Evolutionary conservation across 148 eudicot genomes (phyloP), one percentile per base, ranked within the genome.

Genomic region (Rhododendron mucronatum): DNA sequence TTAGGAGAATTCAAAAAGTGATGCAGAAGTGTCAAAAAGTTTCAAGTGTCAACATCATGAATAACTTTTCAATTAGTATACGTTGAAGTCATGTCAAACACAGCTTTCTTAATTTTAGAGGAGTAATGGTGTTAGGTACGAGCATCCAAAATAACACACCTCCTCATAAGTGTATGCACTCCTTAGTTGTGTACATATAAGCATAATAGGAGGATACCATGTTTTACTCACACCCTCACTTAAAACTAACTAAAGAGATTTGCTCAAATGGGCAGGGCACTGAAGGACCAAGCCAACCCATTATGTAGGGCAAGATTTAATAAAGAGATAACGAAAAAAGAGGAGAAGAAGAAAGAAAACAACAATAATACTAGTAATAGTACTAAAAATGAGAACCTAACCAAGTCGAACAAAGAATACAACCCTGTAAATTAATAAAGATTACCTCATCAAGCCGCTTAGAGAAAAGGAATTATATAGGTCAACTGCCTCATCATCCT

Each of bases 391-490:
- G 28, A 8, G 30, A 75, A 57, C 44, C 71, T 4, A 55, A 30
- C 41, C 18, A 82, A 12, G 5, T 20, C 57, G 33, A 67, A 47
- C 39, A 83, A 67, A 67, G 80, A 71, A 65, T 45, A 35, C 28
- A 86, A 20, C 35, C 61, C 15, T 11, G 8, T 15, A 74, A 28
- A 23, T n/a, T 28, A 71, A 9, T 23, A 9, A 41, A 13, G 30
- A 84, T 75, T 89, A 97, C 99, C 99, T 97, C 99, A 79, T 97
- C 98, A 84, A 97, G 93, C 81, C 98, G 95, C 89, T 90, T 94
- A n/a, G 92, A 78, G 95, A 90, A 85, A 93, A 89, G 3, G 90
- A 87, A 88, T 83, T 92, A 87, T 94, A 94, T 75, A 89, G 93
- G 89, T 95, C 98, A 86, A 95, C 89, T 14, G 98, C 98, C 59